Base-by-base conservation (phyloP, 139 green algal genomes). In the Mychonastes homosphaera region DNA sequence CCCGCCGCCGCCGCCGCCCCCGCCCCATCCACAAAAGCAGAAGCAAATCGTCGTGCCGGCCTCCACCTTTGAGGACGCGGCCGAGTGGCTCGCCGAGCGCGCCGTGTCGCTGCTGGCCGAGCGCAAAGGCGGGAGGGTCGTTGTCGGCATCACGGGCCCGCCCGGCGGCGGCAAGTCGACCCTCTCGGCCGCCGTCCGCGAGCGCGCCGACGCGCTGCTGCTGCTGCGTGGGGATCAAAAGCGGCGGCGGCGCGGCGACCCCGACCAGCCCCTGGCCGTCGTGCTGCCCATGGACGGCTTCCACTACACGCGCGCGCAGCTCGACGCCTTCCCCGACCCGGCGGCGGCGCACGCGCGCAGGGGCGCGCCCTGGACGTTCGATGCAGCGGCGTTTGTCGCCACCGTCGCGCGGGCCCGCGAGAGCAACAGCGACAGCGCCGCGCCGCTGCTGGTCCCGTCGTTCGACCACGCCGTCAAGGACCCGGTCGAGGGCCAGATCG, bases 381-480 rank as follows among this genome's bases (percentile, higher is more conserved):
- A 95, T 56, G 82, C 73, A 2, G 35, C 29, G 2, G 66, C 69
- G 0, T 94, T 89, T 72, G 76, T 91, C 13, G 59, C 30, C 16
- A 61, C 56, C 27, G 47, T 94, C n/a, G 28, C 41, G 0, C 29
- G 30, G 0, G 48, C 79, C 15, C 70, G 56, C 1, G n/a, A 69
- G 30, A 38, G 48, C n/a, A n/a, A n/a, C n/a, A n/a, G n/a, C n/a
- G n/a, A n/a, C n/a, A n/a, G n/a, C n/a, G n/a, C n/a, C n/a, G n/a
- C 51, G 80, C 64, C 27, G 29, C 47, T 0, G 58, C 47, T 12
- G n/a, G 62, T 82, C 15, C 87, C 87, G 0, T 82, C 62, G 1
- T 97, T 97, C 62, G 84, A 96, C 67, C 90, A 97, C 54, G 84
- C 63, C 1, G 65, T 83, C 7, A 58, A 78, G 13, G 64, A 71